Base-by-base conservation (phyloP, 176 grass and related monocot genomes). In the Juncus inflexus region DNA sequence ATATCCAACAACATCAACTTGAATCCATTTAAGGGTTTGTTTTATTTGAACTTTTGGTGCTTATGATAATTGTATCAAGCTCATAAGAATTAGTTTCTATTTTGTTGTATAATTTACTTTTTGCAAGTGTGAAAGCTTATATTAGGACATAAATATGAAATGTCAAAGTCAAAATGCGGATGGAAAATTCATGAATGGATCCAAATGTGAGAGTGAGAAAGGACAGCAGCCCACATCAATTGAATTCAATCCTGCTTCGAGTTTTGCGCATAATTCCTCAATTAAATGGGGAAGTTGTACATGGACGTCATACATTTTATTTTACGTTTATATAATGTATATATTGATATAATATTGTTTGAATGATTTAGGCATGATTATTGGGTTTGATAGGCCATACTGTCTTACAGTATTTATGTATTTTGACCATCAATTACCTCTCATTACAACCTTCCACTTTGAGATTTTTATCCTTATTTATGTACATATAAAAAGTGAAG, bases 291-390 rank as follows among this genome's bases (percentile, higher is more conserved):
- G 19, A 28, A 28, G 10, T 37, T 37, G 52, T 57, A 57, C 66
- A 40, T 10, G 4, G 10, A 68, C 12, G 61, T 64, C 9, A 45
- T 9, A 12, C 19, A 28, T 28, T 28, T 28, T 28, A 28, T 28
- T 64, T 64, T 40, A 64, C 38, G 28, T 68, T 68, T 68, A 68
- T 68, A 52, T 52, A 53, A 13, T 39, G 16, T 15, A 38, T 40
- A 54, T 66, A 35, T 69, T 16, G 3, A 14, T 12, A 9, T 56
- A 7, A 38, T 37, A 37, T 56, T n/a, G 54, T 68, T 55, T 35
- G 65, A 68, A 68, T 54, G 65, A 68, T 68, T 68, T 68, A 55
- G 65, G 47, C 47, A 68, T 68, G 65, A 68, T 68, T 68, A 51
- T 68, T 52, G 43, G 65, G 35, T 13, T 52, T 68, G 28, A 68